phyloP scores from a whole-genome alignment of 495 filamentous ascomycete species.

The Xylaria acuta region DNA sequence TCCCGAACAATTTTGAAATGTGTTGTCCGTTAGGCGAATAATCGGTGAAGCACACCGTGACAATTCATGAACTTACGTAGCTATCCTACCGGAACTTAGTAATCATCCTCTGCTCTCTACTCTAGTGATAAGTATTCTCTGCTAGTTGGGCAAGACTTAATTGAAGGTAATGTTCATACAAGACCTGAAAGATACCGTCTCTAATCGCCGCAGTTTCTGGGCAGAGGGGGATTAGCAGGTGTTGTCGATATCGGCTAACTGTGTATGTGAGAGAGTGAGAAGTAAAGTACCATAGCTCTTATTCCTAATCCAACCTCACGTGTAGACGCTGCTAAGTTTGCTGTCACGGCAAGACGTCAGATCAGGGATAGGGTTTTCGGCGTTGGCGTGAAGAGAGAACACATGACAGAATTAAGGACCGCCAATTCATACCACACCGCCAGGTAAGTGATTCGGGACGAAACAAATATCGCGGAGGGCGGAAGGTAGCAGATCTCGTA shows the following conservation, averaged over 20 bases:
- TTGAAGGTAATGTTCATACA: background rate
- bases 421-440: background rate
- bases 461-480: background rate
- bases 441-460: background rate
- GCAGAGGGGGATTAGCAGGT: background rate
- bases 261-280: background rate
- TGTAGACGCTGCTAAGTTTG: background rate
- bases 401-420: conserved; percentile 2
- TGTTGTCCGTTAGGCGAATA: background rate
- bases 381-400: conserved; percentile 10
- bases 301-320: background rate
- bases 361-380: background rate
- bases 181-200: background rate
- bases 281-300: background rate
- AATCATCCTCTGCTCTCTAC: background rate
- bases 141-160: background rate
- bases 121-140: background rate
- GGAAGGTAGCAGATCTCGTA: background rate
- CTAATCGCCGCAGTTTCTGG: background rate
- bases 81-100: background rate
- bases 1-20: background rate
- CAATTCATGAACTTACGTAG: background rate
- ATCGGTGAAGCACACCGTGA: conserved; percentile 9
- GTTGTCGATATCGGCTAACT: background rate
- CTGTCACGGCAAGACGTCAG: background rate